These are phyloP conservation scores for Sicyos edulis DNA, from an alignment of 306 rosid species.

Conservation along the genomic window DNA sequence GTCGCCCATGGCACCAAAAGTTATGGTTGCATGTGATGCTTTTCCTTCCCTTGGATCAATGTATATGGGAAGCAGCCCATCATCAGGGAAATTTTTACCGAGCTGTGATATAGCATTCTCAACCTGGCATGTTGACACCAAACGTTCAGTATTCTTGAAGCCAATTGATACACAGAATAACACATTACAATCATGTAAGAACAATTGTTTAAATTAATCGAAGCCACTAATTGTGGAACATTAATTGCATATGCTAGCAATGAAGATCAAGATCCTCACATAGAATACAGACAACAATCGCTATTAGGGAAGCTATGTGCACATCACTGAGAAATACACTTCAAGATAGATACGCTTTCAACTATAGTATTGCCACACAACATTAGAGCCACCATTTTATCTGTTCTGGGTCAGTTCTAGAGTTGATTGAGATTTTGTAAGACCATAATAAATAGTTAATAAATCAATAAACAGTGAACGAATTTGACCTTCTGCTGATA, in stretches of 20 bases:
- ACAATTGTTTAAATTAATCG: not conserved
- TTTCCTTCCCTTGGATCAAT: slow-evolving; percentile 64
- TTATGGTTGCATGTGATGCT: slow-evolving; percentile 52
- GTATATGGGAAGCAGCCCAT: slow-evolving; percentile 92
- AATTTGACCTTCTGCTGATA: slow-evolving; percentile 76
- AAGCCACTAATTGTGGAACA: not conserved
- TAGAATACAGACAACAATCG: slow-evolving; percentile 20
- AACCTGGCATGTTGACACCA: slow-evolving; percentile 51
- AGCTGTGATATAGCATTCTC: slow-evolving; percentile 67
- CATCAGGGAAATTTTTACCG: slow-evolving; percentile 77
- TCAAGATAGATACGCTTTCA: not conserved
- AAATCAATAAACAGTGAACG: not conserved
- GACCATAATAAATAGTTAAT: not conserved
- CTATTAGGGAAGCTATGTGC: not conserved
- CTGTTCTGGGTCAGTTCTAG: not conserved
- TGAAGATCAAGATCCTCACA: slow-evolving; percentile 6
- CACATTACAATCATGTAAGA: slow-evolving; percentile 3
- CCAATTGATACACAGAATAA: slow-evolving; percentile 2
- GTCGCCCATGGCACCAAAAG: slow-evolving; percentile 99
- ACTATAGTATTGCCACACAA: not conserved
- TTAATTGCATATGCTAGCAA: not conserved
- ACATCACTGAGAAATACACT: slow-evolving; percentile 4
- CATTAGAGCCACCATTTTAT: slow-evolving; percentile 13
- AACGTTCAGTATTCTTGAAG: slow-evolving; percentile 28
- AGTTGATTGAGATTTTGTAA: not conserved